Evolutionary conservation across 305 asterid genomes (phyloP).

Genomic region (Solanum hybrid): DNA sequence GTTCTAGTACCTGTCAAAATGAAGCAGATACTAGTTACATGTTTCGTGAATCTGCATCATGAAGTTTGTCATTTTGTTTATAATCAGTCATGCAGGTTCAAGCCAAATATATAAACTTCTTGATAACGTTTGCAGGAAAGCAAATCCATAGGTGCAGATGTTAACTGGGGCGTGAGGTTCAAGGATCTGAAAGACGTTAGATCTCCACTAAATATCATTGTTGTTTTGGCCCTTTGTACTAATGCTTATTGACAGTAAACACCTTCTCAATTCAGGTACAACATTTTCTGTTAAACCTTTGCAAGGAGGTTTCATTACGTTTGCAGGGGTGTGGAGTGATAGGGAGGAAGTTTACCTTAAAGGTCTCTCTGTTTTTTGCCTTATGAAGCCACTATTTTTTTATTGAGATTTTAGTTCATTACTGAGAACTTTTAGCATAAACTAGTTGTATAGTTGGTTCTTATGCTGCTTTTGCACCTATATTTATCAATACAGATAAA

Average conservation of each 20-base stretch:
- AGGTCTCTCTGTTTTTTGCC: slow-evolving; percentile 35
- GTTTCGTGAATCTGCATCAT: background rate
- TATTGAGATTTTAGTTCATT: background rate
- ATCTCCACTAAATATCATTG: background rate
- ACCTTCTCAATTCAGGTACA: slow-evolving; percentile 46
- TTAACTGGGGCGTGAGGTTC: slow-evolving; percentile 99
- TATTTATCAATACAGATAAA: slow-evolving; percentile 45
- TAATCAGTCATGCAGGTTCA: background rate
- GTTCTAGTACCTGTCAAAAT: background rate
- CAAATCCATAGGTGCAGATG: slow-evolving; percentile 94
- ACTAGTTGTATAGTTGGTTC: background rate
- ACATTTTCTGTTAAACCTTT: slow-evolving; percentile 49
- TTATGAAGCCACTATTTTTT: background rate
- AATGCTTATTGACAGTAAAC: slow-evolving; percentile 2
- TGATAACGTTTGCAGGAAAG: slow-evolving; percentile 53
- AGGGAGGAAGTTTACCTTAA: slow-evolving; percentile 83
- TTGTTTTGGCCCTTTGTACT: background rate
- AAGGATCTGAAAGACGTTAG: slow-evolving; percentile 68
- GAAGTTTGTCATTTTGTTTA: background rate
- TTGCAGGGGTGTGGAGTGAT: slow-evolving; percentile 75
- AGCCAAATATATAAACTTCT: background rate
- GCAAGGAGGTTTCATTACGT: slow-evolving; percentile 90
- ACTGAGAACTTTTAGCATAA: background rate
- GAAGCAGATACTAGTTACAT: background rate
- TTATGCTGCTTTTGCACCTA: background rate